These are phyloP conservation scores for Vachellia collinsii DNA, from an alignment of 306 rosid species.

Conservation along the genomic window DNA sequence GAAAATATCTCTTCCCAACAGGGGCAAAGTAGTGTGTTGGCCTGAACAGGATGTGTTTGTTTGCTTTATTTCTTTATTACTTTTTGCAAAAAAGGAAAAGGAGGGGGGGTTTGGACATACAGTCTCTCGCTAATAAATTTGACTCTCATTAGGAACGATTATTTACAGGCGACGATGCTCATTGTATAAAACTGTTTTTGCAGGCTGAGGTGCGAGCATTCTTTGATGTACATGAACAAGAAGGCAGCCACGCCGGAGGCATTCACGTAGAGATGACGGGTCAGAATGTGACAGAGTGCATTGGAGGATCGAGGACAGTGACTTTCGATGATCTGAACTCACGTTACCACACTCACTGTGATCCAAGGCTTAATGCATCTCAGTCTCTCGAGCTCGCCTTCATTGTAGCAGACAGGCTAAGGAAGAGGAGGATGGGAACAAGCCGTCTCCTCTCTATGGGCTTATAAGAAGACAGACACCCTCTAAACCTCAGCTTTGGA, in stretches of 20 bases:
- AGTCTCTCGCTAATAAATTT: neutral
- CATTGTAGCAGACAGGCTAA: constrained; percentile 68
- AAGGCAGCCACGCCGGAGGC: constrained; percentile 85
- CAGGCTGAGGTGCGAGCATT: constrained; percentile 83
- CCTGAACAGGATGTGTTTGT: neutral
- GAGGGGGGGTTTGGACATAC: too few relatives aligned
- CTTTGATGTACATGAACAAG: constrained; percentile 84
- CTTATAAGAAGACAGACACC: constrained; percentile 12
- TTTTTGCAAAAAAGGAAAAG: too few relatives aligned
- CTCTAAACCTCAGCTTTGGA: neutral
- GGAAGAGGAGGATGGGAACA: constrained; percentile 72
- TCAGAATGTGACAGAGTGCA: constrained; percentile 84
- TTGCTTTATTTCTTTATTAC: too few relatives aligned
- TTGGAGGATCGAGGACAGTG: constrained; percentile 76
- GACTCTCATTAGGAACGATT: neutral
- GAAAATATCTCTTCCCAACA: neutral
- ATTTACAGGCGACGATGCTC: neutral
- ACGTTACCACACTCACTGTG: constrained; percentile 81
- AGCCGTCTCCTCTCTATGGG: constrained; percentile 41
- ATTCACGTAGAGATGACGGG: constrained; percentile 82
- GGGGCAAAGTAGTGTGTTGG: neutral
- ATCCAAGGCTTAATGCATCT: constrained; percentile 80
- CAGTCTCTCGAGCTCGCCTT: constrained; percentile 78
- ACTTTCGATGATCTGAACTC: constrained; percentile 75
- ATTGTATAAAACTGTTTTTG: constrained; percentile 25